These are phyloP conservation scores for Salix caprea DNA, from an alignment of 345 rosid species.

Conservation along the genomic window DNA sequence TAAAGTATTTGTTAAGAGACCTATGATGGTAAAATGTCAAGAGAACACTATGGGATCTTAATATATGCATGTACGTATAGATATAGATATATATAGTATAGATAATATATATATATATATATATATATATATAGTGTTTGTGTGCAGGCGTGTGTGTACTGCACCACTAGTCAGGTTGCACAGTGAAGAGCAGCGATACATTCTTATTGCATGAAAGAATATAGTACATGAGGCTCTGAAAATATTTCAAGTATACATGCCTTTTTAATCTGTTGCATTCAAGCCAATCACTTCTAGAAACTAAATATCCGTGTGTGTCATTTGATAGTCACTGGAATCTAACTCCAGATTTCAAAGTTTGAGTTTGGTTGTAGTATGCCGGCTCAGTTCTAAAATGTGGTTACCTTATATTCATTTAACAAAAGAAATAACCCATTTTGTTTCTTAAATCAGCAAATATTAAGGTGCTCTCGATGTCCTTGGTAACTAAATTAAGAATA, in stretches of 20 bases:
- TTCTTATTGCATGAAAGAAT: not conserved
- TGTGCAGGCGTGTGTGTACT: too few relatives aligned
- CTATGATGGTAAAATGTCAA: slow-evolving; percentile 5
- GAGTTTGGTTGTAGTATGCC: too few relatives aligned
- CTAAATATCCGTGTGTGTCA: not conserved
- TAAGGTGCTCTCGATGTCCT: not conserved
- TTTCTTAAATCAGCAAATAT: not conserved
- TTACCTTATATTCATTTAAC: not conserved
- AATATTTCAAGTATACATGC: not conserved
- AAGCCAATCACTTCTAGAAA: not conserved
- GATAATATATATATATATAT: too few relatives aligned
- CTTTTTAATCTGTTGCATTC: not conserved
- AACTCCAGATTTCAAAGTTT: not conserved
- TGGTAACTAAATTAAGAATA: not conserved
- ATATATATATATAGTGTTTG: too few relatives aligned
- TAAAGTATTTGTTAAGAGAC: not conserved
- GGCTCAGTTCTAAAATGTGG: too few relatives aligned
- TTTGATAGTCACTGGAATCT: not conserved
- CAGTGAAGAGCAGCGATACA: not conserved
- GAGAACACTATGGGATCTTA: not conserved
- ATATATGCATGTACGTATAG: too few relatives aligned
- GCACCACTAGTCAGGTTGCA: too few relatives aligned
- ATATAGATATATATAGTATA: too few relatives aligned
- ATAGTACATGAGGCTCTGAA: not conserved
- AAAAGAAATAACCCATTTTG: not conserved